phyloP scores from a whole-genome alignment of 2,329 filamentous ascomycete species.

The Septoria linicola region DNA sequence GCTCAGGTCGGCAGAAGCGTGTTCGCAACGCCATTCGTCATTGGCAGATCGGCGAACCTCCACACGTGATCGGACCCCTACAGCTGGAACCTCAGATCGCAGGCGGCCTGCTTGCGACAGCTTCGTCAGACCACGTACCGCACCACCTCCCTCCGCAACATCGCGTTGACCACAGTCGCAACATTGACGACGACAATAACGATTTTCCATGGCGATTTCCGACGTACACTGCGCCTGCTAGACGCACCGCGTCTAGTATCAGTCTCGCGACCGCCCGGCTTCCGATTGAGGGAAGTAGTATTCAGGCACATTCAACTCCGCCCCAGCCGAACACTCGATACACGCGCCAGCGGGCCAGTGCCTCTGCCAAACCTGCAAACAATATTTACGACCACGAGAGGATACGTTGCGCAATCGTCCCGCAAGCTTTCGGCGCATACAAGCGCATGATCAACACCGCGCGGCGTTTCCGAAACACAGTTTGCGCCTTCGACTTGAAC shows the following conservation, averaged over 20 bases:
- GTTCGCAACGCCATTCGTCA: too few relatives aligned
- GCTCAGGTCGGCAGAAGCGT: too few relatives aligned
- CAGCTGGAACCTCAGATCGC: not conserved
- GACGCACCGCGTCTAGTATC: conserved; percentile 36
- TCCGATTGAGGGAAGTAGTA: conserved; percentile 37
- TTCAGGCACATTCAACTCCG: conserved; percentile 22
- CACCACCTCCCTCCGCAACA: conserved; percentile 15
- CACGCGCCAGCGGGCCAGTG: not conserved
- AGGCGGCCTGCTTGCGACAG: not conserved
- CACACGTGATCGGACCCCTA: too few relatives aligned
- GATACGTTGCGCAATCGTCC: not conserved
- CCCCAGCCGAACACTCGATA: conserved; percentile 4
- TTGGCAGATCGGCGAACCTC: too few relatives aligned
- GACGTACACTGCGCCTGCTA: conserved; percentile 33
- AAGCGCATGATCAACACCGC: not conserved
- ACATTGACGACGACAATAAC: not conserved
- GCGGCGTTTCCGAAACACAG: conserved; percentile 1
- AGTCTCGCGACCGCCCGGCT: conserved; percentile 35
- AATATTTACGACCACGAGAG: too few relatives aligned
- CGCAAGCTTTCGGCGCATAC: not conserved
- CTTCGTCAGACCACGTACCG: conserved; percentile 14
- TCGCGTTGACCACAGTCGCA: conserved; percentile 1
- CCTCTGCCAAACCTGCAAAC: not conserved
- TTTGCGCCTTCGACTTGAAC: conserved; percentile 10
- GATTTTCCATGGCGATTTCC: conserved; percentile 24